Evolutionary conservation across 495 filamentous ascomycete genomes (phyloP).

Genomic region (Corynascus novoguineensis): DNA sequence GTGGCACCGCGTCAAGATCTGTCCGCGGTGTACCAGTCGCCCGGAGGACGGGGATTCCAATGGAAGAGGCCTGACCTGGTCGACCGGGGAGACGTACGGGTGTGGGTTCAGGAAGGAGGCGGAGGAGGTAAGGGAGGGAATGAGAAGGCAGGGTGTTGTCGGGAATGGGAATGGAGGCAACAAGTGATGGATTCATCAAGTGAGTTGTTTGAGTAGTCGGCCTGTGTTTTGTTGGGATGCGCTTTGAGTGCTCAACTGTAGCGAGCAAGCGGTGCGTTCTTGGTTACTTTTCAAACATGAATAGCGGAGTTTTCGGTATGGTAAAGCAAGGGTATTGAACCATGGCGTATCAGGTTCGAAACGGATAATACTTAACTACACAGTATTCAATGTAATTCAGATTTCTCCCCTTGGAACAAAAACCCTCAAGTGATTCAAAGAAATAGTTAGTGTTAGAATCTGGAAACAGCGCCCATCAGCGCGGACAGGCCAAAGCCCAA

Average conservation of each 20-base stretch:
- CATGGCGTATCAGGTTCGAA: neutral
- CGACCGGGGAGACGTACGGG: conserved; percentile 26
- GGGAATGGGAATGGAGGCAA: neutral
- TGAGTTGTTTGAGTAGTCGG: neutral
- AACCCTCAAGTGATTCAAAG: neutral
- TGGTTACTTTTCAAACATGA: conserved; percentile 1
- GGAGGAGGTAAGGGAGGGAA: conserved; percentile 18
- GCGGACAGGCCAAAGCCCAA: no score
- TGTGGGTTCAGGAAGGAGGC: conserved; percentile 29
- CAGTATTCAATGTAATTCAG: neutral
- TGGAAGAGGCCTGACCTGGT: conserved; percentile 13
- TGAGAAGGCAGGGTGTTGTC: conserved; percentile 4
- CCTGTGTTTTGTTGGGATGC: neutral
- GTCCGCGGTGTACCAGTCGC: conserved; percentile 21
- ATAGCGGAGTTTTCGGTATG: neutral
- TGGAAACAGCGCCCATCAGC: no score
- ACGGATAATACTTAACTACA: neutral
- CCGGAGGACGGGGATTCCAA: neutral
- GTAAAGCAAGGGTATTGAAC: neutral
- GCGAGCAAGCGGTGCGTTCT: neutral
- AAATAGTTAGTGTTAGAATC: neutral
- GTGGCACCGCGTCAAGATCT: conserved; percentile 47
- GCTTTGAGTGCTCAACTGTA: neutral
- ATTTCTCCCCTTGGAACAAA: no score
- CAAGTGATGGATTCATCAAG: neutral